Evolutionary conservation across 2,329 filamentous ascomycete species (phyloP), one percentile per base, ranked within the genome.

Genomic region (Domatiomyces catenatus): DNA sequence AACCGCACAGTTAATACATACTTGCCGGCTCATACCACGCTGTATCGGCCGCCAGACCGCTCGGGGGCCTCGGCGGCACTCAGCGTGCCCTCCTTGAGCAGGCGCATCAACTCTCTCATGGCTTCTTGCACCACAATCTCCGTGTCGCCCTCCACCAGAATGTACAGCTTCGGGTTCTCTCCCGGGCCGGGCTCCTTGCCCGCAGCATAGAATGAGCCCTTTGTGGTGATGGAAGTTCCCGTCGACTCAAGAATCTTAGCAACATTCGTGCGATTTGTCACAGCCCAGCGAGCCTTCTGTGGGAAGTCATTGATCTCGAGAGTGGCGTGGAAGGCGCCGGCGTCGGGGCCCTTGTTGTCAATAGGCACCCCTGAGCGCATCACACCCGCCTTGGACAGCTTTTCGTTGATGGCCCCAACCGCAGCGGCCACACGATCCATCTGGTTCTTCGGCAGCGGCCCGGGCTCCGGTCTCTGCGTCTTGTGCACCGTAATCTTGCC

Each of bases 291-390:
- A 56, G 92, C 92, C 74, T 95, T 96, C 66, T 98, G 72, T 32
- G 92, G 92, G 68, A 96, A 96, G 69, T 98, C 92, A 68, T 98
- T 98, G 77, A 98, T 98, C 68, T 96, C 92, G 54, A 98, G 75
- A 3, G 90, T 96, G 15, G 92, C 89, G 66, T 98, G 92, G 75
- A 88, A 98, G 0, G 89, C 88, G 48, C 92, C 92, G 2, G 92
- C 92, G 66, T 98, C 92, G 0, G 92, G 92, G 1, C 92, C 92
- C 68, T 95, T 95, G 71, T 98, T 98, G 71, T 98, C 92, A 64
- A 95, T 93, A 6, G 92, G 88, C 54, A 94, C 89, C 12, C 92
- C 92, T 3, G 86, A 84, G 53, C 92, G 84, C 61, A 95, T 82
- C 64, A 92, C 84, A 36, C 89, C 89, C 32, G 87, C 86, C 60